A percentile compares a stretch with the other conserved stretches of the same genome.
Conservation (phyloP, 2,329 filamentous ascomycete species). For the Botryotinia convoluta region DNA sequence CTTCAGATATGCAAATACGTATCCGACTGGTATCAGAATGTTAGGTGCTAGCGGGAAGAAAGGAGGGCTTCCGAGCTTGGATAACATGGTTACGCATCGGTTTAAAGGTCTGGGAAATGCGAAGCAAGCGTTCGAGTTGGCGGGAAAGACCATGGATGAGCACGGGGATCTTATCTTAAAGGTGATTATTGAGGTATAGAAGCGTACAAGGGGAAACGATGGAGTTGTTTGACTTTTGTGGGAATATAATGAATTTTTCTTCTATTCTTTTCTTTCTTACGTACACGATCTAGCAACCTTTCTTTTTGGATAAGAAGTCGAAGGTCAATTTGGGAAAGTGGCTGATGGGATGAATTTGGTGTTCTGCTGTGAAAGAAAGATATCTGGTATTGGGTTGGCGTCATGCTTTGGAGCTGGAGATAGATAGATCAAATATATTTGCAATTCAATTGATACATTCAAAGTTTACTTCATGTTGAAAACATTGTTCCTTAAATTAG, state of each 20-base stretch:
- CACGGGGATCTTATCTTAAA: slow-evolving; percentile 69
- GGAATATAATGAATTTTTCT: neutral
- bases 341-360: neutral
- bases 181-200: slow-evolving; percentile 60
- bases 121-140: slow-evolving; percentile 66
- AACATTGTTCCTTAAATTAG: neutral
- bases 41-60: slow-evolving; percentile 45
- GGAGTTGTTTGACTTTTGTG: neutral
- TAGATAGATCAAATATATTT: neutral
- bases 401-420: neutral
- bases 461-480: too few relatives aligned
- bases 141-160: slow-evolving; percentile 64
- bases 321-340: neutral
- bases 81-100: slow-evolving; percentile 71
- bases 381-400: neutral
- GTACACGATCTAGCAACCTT: neutral
- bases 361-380: neutral
- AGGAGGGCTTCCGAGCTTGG: slow-evolving; percentile 55
- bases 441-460: neutral
- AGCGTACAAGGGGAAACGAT: neutral
- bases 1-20: slow-evolving; percentile 76
- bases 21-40: slow-evolving; percentile 65
- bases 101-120: slow-evolving; percentile 63
- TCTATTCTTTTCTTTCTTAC: neutral
- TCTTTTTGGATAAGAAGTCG: neutral